Conservation (phyloP, 2,329 filamentous ascomycete genomes). For the Ceratocystis smalleyi region DNA sequence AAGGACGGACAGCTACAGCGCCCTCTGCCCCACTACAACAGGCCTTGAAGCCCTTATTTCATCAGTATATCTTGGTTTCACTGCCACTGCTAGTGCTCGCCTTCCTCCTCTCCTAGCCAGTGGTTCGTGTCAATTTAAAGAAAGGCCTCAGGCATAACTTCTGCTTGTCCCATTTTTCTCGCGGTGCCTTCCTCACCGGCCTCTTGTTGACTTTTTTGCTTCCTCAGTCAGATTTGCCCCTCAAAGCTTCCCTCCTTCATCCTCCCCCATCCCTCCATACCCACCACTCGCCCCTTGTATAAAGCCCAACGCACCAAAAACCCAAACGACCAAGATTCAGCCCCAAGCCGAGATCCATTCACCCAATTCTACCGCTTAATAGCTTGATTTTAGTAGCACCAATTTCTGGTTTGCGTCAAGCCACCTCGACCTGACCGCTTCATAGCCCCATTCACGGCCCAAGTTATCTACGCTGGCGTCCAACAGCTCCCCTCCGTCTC, state of each 20-base stretch:
- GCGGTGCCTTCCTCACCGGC: not conserved
- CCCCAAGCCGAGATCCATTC: not conserved
- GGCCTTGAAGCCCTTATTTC: no score
- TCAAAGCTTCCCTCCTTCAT: not conserved
- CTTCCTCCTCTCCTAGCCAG: not conserved
- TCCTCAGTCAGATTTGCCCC: not conserved
- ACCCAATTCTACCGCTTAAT: not conserved
- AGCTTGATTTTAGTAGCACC: not conserved
- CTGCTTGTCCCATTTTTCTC: not conserved
- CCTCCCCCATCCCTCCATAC: not conserved
- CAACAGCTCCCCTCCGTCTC: slow-evolving; percentile 1
- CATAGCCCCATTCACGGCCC: not conserved
- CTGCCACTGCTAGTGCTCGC: no score
- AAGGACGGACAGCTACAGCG: not conserved
- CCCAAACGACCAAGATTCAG: not conserved
- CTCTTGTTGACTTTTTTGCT: not conserved
- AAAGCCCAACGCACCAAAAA: not conserved
- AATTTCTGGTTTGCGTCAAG: no score
- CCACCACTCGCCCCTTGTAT: not conserved
- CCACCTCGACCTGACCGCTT: not conserved
- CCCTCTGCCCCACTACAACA: not conserved
- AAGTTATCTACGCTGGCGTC: slow-evolving; percentile 7
- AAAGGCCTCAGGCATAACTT: not conserved
- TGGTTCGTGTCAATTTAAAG: not conserved
- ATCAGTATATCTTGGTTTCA: no score